phyloP scores from a whole-genome alignment of 2,329 filamentous ascomycete genomes.

The Colletotrichum sojae region DNA sequence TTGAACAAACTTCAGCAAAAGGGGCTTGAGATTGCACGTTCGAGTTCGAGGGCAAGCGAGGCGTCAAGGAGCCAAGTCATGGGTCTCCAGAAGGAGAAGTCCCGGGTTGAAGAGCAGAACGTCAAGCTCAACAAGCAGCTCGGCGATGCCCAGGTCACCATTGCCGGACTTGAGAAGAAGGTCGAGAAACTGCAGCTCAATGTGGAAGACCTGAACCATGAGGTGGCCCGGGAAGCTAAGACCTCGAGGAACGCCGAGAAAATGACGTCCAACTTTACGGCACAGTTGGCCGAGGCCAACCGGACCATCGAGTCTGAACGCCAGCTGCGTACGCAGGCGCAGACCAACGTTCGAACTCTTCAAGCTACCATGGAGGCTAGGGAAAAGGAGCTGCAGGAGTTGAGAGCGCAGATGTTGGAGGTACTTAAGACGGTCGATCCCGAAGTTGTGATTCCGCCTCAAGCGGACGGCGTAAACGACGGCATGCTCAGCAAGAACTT shows the following conservation, averaged over 20 bases:
- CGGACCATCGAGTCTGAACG: constrained; percentile 91
- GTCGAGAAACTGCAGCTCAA: constrained; percentile 91
- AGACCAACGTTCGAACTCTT: constrained; percentile 85
- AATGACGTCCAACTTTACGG: constrained; percentile 81
- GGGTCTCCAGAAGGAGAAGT: constrained; percentile 86
- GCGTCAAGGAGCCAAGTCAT: constrained; percentile 83
- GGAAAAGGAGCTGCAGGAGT: constrained; percentile 84
- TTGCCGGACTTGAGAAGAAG: constrained; percentile 91
- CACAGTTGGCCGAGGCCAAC: constrained; percentile 90
- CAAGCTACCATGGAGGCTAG: constrained; percentile 84
- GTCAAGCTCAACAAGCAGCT: constrained; percentile 86
- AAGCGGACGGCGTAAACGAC: constrained; percentile 71
- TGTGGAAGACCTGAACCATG: constrained; percentile 92
- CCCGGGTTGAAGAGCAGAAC: constrained; percentile 85
- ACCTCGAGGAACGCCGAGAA: constrained; percentile 92
- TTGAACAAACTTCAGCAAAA: constrained; percentile 98
- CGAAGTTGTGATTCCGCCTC: constrained; percentile 74
- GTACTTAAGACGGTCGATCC: constrained; percentile 92
- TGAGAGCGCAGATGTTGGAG: constrained; percentile 83
- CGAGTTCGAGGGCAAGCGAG: constrained; percentile 87
- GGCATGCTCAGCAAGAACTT: constrained; percentile 78
- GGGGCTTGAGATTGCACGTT: constrained; percentile 94
- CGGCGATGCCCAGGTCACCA: constrained; percentile 85
- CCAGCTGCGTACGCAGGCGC: constrained; percentile 86
- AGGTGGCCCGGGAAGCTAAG: constrained; percentile 91